Percentiles rank a stretch among this genome's conserved stretches.
These are phyloP conservation scores for Pisolithus sp. DNA, from an alignment of 768 basidiomycete species.

Conservation along the genomic window DNA sequence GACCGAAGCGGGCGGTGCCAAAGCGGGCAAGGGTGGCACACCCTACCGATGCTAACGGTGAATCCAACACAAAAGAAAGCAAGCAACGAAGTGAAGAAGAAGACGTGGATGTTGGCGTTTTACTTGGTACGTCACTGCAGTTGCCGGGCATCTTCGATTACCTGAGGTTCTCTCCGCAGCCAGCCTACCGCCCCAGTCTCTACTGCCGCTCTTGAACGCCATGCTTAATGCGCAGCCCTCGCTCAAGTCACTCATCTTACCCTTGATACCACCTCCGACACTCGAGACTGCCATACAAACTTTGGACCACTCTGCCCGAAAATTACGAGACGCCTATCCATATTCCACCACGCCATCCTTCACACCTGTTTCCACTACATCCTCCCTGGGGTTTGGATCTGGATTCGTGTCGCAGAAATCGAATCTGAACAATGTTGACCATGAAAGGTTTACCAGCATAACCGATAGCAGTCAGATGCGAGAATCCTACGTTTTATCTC, in stretches of 20 bases:
- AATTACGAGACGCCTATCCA: constrained; percentile 76
- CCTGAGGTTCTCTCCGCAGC: constrained; percentile 38
- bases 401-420: constrained; percentile 21
- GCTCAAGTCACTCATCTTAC: constrained; percentile 64
- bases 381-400: constrained; percentile 30
- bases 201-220: constrained; percentile 66
- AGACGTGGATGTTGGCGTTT: constrained; percentile 65
- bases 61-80: constrained; percentile 41
- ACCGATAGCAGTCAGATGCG: constrained; percentile 59
- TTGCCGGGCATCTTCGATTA: constrained; percentile 3
- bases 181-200: constrained; percentile 69
- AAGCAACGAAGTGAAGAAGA: constrained; percentile 36
- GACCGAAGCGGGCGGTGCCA: constrained; percentile 59
- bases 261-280: constrained; percentile 80
- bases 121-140: constrained; percentile 53
- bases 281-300: constrained; percentile 68
- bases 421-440: constrained; percentile 27
- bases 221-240: constrained; percentile 62
- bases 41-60: constrained; percentile 32
- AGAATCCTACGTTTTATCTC: constrained; percentile 69
- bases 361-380: constrained; percentile 17
- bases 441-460: constrained; percentile 13
- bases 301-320: constrained; percentile 60
- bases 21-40: constrained; percentile 46
- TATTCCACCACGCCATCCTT: constrained; percentile 53